Percentiles rank a stretch among this genome's conserved stretches.
Conservation (phyloP, 495 filamentous ascomycete genomes). For the Baudoinia panamericana region DNA sequence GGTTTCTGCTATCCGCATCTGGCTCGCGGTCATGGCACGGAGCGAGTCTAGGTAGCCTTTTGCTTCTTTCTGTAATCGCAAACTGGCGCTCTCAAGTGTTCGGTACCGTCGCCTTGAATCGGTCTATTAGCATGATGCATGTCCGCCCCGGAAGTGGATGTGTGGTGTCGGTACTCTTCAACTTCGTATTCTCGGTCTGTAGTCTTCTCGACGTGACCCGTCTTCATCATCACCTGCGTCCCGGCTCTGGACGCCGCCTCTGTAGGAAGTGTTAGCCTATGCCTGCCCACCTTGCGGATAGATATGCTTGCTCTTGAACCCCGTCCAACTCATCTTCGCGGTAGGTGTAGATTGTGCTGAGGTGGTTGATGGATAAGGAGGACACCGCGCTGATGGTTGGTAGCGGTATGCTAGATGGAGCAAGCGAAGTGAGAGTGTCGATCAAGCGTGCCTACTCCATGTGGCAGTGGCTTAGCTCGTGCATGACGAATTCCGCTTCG, state of each 20-base stretch:
- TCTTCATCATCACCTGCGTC: slow-evolving; percentile 99
- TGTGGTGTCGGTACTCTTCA: no score
- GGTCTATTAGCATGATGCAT: no score
- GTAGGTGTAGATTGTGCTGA: no score
- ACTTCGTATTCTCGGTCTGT: slow-evolving; percentile 98
- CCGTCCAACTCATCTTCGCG: slow-evolving; percentile 57
- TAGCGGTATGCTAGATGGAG: no score
- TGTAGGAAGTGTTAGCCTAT: no score
- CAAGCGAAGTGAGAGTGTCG: no score
- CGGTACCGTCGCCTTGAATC: slow-evolving; percentile 94
- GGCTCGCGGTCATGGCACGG: slow-evolving; percentile 95
- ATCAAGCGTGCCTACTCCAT: no score
- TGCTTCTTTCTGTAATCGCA: slow-evolving; percentile 87
- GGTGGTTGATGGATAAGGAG: no score
- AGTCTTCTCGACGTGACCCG: slow-evolving; percentile 96
- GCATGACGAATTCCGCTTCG: no score
- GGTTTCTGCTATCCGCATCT: slow-evolving; percentile 98
- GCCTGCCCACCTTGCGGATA: slow-evolving; percentile 53
- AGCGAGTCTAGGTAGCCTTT: slow-evolving; percentile 94
- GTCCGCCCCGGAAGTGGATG: no score
- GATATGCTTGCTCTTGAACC: slow-evolving; percentile 99
- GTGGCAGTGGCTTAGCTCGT: no score
- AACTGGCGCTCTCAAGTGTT: slow-evolving; percentile 88
- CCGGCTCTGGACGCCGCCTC: slow-evolving; percentile 66
- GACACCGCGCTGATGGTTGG: no score